Evolutionary conservation across 2,329 filamentous ascomycete species (phyloP).

Genomic region (Cordyceps javanica): DNA sequence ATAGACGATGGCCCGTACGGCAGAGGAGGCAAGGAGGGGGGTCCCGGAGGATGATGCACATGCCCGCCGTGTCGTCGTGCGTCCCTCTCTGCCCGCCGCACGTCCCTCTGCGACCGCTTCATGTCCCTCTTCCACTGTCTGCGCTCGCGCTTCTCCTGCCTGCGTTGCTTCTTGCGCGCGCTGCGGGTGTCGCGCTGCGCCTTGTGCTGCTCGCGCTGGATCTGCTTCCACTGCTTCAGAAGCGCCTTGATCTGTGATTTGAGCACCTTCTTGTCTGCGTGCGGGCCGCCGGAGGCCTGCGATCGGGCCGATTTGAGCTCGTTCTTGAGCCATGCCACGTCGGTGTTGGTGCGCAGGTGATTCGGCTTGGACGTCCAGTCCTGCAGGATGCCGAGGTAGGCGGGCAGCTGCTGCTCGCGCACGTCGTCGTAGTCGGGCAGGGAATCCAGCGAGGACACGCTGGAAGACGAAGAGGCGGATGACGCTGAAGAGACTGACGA

Average conservation of each 20-base stretch:
- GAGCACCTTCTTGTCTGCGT: slow-evolving; percentile 28
- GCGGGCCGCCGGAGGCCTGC: not conserved
- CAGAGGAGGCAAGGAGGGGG: slow-evolving; percentile 1
- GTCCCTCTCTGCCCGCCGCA: slow-evolving; percentile 25
- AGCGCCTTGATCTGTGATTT: slow-evolving; percentile 39
- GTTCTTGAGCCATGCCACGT: slow-evolving; percentile 34
- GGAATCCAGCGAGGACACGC: slow-evolving; percentile 41
- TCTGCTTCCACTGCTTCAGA: slow-evolving; percentile 35
- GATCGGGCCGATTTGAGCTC: slow-evolving; percentile 38
- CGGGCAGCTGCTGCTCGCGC: slow-evolving; percentile 40
- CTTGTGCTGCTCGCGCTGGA: slow-evolving; percentile 25
- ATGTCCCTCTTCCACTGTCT: slow-evolving; percentile 22
- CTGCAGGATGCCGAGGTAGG: slow-evolving; percentile 37
- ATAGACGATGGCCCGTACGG: not conserved
- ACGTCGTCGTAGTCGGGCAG: slow-evolving; percentile 49
- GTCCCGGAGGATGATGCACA: not conserved
- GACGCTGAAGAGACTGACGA: slow-evolving; percentile 29
- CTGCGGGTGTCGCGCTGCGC: slow-evolving; percentile 26
- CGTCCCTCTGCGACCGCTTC: slow-evolving; percentile 25
- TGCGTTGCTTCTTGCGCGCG: slow-evolving; percentile 23
- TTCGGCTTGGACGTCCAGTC: slow-evolving; percentile 46
- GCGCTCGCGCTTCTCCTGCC: slow-evolving; percentile 27
- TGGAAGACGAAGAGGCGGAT: slow-evolving; percentile 27
- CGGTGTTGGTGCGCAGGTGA: slow-evolving; percentile 40
- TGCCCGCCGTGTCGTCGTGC: slow-evolving; percentile 19